A percentile compares a stretch with the other conserved stretches of the same genome.
These are phyloP conservation scores for Halteria grandinella DNA, from an alignment of 73 alveolate genomes.

Conservation along the genomic window DNA sequence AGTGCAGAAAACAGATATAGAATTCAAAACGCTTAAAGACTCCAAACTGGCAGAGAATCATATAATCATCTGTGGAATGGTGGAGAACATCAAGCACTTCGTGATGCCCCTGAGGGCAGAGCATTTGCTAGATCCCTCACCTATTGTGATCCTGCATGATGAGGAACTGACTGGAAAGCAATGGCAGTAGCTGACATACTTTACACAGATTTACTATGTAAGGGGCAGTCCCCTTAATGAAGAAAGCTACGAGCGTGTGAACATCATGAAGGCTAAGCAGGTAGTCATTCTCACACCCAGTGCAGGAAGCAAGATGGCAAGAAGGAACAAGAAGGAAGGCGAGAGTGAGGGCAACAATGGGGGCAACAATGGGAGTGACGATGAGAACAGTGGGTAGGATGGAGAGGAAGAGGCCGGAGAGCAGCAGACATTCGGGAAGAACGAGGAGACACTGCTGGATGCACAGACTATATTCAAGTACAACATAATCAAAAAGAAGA, in stretches of 20 bases:
- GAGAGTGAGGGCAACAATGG: too few relatives aligned
- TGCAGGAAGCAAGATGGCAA: conserved; percentile 61
- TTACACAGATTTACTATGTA: conserved; percentile 93
- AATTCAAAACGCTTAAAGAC: conserved; percentile 86
- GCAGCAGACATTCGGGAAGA: conserved; percentile 74
- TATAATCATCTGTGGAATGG: conserved; percentile 93
- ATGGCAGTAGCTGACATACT: conserved; percentile 88
- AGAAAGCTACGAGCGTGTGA: conserved; percentile 88
- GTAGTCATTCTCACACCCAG: conserved; percentile 92
- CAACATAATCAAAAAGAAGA: conserved; percentile 83
- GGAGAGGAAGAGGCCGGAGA: conserved; percentile 55
- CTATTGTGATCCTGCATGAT: conserved; percentile 90
- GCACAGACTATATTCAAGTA: conserved; percentile 95
- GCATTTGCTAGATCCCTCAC: conserved; percentile 86
- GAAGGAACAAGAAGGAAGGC: conserved; percentile 53
- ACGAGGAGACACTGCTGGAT: conserved; percentile 92
- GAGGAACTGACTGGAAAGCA: conserved; percentile 88
- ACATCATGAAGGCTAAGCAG: conserved; percentile 86
- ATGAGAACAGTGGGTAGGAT: conserved; percentile 60
- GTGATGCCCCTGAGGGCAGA: conserved; percentile 92
- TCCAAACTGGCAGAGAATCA: conserved; percentile 92
- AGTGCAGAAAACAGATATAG: conserved; percentile 85
- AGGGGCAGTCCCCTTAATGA: conserved; percentile 90
- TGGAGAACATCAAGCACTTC: conserved; percentile 90
- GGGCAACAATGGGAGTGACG: too few relatives aligned